Conservation (phyloP, 257 asterid species). For the Perilla frutescens region DNA sequence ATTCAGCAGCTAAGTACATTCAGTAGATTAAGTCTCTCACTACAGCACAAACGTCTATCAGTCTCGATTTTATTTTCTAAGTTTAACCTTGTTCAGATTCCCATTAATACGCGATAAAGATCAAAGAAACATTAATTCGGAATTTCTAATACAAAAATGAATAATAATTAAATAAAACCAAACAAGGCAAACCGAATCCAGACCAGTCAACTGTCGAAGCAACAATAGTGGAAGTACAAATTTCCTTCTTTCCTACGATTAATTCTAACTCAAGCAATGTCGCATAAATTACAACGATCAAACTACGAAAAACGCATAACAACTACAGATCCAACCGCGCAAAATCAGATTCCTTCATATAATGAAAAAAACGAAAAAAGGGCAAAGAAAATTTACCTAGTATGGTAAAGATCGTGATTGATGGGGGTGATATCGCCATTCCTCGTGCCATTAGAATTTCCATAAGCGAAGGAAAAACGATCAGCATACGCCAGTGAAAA, state of each 20-base stretch:
- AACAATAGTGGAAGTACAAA: slow-evolving; percentile 28
- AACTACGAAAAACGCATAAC: background rate
- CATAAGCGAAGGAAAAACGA: slow-evolving; percentile 43
- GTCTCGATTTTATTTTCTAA: too few relatives aligned
- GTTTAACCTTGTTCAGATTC: too few relatives aligned
- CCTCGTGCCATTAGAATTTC: slow-evolving; percentile 50
- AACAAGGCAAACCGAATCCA: slow-evolving; percentile 30
- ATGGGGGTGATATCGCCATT: slow-evolving; percentile 61
- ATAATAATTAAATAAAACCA: slow-evolving; percentile 6
- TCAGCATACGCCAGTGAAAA: slow-evolving; percentile 21
- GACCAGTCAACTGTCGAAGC: slow-evolving; percentile 34
- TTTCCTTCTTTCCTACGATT: slow-evolving; percentile 13
- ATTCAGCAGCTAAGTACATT: slow-evolving; percentile 16
- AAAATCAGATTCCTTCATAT: background rate
- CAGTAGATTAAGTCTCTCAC: background rate
- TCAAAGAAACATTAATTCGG: background rate
- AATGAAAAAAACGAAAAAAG: background rate
- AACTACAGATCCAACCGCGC: slow-evolving; percentile 16
- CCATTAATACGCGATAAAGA: background rate
- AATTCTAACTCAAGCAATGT: slow-evolving; percentile 33
- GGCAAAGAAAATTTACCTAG: slow-evolving; percentile 51
- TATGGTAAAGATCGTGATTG: slow-evolving; percentile 90
- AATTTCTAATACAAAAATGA: slow-evolving; percentile 14
- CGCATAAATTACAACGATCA: slow-evolving; percentile 8
- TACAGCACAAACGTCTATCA: background rate